Evolutionary conservation across 805 yeast species (phyloP), one percentile per base, ranked within the genome.

Genomic region (Yarrowia osloensis): DNA sequence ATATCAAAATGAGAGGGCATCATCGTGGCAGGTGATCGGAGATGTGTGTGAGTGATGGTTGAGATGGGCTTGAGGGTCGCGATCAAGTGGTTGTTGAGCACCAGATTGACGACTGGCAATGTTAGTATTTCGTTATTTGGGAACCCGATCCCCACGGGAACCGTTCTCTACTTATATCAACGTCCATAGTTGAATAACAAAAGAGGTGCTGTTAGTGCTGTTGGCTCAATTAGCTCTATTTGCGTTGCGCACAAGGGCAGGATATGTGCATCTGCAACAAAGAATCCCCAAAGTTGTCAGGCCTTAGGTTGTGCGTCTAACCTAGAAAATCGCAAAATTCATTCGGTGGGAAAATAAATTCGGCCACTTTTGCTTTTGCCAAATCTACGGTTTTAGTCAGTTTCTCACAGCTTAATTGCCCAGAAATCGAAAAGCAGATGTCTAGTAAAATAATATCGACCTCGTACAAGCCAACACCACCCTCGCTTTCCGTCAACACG

Each of bases 1-100:
- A 57, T 39, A 57, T 57, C 63, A 39, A 57, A 57, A 57, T 57
- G 63, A 57, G 63, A 57, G 63, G 63, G 63, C 63, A 57, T 57
- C 63, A 57, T 57, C 37, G 63, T 57, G 63, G 33, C 21, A 24
- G 40, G 37, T 28, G 55, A 21, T 47, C 35, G 21, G 49, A 44
- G 49, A 24, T 28, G 35, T 5, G 35, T 12, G 47, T 22, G 28
- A 12, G 5, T 24, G 50, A 46, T 13, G 12, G 6, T 46, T 17
- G 35, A 17, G 19, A 6, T 26, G 52, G 12, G 22, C 2, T 3
- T 19, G 54, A 17, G n/a, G 11, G 8, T 33, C 35, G 35, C 15
- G 17, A n/a, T n/a, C n/a, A 12, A 13, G 4, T 15, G 40, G 9
- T 15, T 35, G 19, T 35, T 9, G 19, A 35, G 40, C 40, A 17